Evolutionary conservation across 805 yeast genomes (phyloP).

Genomic region (Monosporozyma servazzii): DNA sequence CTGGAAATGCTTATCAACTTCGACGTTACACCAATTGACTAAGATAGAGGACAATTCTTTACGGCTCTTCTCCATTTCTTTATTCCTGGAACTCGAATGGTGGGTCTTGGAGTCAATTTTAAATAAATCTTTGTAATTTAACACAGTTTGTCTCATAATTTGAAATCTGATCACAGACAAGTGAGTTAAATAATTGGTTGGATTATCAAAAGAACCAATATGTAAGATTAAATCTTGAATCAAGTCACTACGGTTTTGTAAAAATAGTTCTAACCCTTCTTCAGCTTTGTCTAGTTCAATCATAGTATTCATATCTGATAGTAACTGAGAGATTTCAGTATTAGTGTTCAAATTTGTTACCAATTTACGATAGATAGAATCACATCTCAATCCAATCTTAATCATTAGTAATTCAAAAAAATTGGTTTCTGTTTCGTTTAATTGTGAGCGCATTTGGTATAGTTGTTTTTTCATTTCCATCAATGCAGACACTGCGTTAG

Average conservation of each 20-base stretch:
- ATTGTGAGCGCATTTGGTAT: slow-evolving; percentile 8
- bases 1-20: slow-evolving; percentile 49
- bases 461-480: slow-evolving; percentile 29
- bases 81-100: neutral
- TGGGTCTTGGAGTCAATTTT: slow-evolving; percentile 6
- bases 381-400: slow-evolving; percentile 28
- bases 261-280: slow-evolving; percentile 40
- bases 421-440: slow-evolving; percentile 23
- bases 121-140: slow-evolving; percentile 46
- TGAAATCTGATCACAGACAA: slow-evolving; percentile 56
- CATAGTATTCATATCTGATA: slow-evolving; percentile 26
- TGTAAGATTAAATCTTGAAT: slow-evolving; percentile 40
- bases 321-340: slow-evolving; percentile 22
- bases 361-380: slow-evolving; percentile 28
- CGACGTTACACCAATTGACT: slow-evolving; percentile 69
- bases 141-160: slow-evolving; percentile 47
- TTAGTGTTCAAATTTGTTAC: slow-evolving; percentile 28
- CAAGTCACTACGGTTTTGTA: slow-evolving; percentile 39
- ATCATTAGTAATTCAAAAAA: slow-evolving; percentile 28
- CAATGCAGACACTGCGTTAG: slow-evolving; percentile 33
- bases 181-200: slow-evolving; percentile 55
- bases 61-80: neutral
- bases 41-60: slow-evolving; percentile 42
- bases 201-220: slow-evolving; percentile 39
- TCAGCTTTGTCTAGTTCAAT: slow-evolving; percentile 36